Evolutionary conservation across 768 basidiomycete genomes (phyloP).

Genomic region (Suillus ampliporus): DNA sequence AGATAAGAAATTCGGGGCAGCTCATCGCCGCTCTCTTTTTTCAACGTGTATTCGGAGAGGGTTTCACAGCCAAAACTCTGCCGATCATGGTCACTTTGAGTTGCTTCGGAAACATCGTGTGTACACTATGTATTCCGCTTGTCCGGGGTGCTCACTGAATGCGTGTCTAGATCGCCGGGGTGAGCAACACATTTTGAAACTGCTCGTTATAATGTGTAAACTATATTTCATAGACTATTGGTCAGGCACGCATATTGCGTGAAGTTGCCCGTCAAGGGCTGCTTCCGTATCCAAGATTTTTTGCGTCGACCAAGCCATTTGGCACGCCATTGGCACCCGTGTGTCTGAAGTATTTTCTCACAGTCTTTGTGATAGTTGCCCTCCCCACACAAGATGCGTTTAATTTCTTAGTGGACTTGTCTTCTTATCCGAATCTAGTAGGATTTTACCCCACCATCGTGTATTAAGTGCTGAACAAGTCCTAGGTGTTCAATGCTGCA

Average conservation of each 20-base stretch:
- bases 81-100: slow-evolving; percentile 46
- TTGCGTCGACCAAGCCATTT: slow-evolving; percentile 53
- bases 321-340: slow-evolving; percentile 53
- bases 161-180: slow-evolving; percentile 4
- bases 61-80: slow-evolving; percentile 40
- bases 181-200: neutral
- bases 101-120: slow-evolving; percentile 46
- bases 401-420: slow-evolving; percentile 48
- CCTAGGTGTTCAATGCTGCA: slow-evolving; percentile 26
- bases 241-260: slow-evolving; percentile 51
- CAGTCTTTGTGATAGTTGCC: slow-evolving; percentile 47
- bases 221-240: slow-evolving; percentile 36
- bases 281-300: slow-evolving; percentile 53
- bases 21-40: slow-evolving; percentile 58
- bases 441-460: slow-evolving; percentile 17
- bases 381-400: slow-evolving; percentile 50
- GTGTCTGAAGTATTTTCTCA: slow-evolving; percentile 44
- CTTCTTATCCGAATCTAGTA: slow-evolving; percentile 45
- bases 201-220: neutral
- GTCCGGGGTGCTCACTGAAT: neutral
- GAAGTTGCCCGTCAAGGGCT: slow-evolving; percentile 60
- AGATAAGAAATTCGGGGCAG: slow-evolving; percentile 48
- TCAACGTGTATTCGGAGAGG: slow-evolving; percentile 51
- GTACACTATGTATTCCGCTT: slow-evolving; percentile 16
- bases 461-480: slow-evolving; percentile 10